Conservation (phyloP, 805 yeast genomes). For the Candida verbasci region DNA sequence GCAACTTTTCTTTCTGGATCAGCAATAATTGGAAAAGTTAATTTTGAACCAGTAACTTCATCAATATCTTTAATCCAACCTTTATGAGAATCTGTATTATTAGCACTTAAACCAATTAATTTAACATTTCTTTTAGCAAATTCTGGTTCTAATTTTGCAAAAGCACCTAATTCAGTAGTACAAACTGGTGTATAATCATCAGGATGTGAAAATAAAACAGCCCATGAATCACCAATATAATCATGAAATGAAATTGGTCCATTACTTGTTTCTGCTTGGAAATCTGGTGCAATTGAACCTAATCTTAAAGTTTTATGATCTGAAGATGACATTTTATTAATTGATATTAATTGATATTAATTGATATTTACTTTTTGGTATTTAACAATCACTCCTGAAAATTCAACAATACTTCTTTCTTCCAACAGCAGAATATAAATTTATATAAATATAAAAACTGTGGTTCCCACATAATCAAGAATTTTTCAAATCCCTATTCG, state of each 20-base stretch:
- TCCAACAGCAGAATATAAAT: too few species aligned
- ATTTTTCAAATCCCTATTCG: too few species aligned
- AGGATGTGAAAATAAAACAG: conserved; percentile 87
- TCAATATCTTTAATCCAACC: conserved; percentile 91
- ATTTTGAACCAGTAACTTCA: conserved; percentile 72
- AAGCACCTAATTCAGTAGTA: conserved; percentile 94
- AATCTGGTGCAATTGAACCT: conserved; percentile 85
- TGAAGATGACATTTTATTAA: conserved; percentile 1
- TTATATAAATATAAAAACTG: too few species aligned
- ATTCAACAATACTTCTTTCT: too few species aligned
- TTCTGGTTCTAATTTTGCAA: conserved; percentile 84
- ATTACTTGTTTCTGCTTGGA: conserved; percentile 73
- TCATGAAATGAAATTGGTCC: conserved; percentile 88
- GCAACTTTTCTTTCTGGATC: conserved; percentile 84
- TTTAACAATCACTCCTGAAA: too few species aligned
- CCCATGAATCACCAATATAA: conserved; percentile 82
- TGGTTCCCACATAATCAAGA: too few species aligned
- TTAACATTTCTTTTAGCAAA: conserved; percentile 81
- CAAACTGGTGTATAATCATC: conserved; percentile 97
- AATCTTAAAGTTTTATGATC: conserved; percentile 46
- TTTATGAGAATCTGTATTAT: conserved; percentile 72
- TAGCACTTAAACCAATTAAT: conserved; percentile 87
- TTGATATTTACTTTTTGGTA: too few species aligned
- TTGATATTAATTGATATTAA: too few species aligned
- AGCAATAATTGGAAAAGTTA: conserved; percentile 87